Evolutionary conservation across 1,284 basidiomycete species (phyloP).

Genomic region (Pseudozyma pruni): DNA sequence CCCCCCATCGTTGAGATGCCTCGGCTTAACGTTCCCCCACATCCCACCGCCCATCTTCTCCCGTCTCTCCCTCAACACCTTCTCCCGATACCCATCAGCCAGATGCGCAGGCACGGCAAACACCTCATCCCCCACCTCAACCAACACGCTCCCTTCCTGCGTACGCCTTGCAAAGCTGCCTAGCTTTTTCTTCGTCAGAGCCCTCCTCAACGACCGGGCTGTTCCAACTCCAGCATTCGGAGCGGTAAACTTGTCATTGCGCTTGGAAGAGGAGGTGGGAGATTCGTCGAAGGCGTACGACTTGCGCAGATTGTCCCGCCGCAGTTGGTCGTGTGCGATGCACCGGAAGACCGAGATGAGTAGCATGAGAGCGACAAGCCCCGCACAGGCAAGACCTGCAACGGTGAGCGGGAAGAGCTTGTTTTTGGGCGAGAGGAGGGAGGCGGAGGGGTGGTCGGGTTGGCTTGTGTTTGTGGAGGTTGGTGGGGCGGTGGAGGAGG

Average conservation of each 20-base stretch:
- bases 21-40: constrained; percentile 20
- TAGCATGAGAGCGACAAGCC: constrained; percentile 34
- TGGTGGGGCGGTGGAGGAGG: neutral
- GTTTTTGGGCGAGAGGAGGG: constrained; percentile 33
- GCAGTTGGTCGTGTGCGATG: constrained; percentile 35
- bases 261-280: neutral
- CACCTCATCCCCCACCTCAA: constrained; percentile 59
- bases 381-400: constrained; percentile 27
- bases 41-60: neutral
- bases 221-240: neutral
- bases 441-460: neutral
- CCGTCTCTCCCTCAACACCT: constrained; percentile 19
- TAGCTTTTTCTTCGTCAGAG: constrained; percentile 46
- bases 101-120: constrained; percentile 50
- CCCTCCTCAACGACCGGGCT: constrained; percentile 21
- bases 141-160: constrained; percentile 42
- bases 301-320: constrained; percentile 28
- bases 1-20: constrained; percentile 26
- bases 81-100: constrained; percentile 44
- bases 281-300: constrained; percentile 18
- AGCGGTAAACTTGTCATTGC: constrained; percentile 19
- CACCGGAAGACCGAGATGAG: constrained; percentile 43
- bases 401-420: constrained; percentile 51
- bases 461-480: neutral
- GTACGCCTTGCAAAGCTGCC: constrained; percentile 43